These are phyloP conservation scores for Fusarium solani-melongenae DNA, from an alignment of 2,329 filamentous ascomycete species.

Conservation along the genomic window DNA sequence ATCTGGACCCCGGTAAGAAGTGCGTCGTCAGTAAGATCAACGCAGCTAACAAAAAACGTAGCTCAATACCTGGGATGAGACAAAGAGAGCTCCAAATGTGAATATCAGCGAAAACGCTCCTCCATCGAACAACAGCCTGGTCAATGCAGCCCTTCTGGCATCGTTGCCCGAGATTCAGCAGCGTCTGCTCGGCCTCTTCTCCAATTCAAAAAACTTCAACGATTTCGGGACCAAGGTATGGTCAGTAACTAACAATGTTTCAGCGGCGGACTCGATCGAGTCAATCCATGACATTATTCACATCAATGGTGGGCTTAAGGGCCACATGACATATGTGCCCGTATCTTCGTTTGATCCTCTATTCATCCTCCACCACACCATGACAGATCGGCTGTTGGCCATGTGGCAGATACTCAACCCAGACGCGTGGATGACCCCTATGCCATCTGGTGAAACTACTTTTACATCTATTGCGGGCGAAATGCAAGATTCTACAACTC, in stretches of 20 bases:
- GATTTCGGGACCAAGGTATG: constrained; percentile 77
- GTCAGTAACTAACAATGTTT: constrained; percentile 59
- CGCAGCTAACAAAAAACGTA: constrained; percentile 42
- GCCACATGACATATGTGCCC: constrained; percentile 77
- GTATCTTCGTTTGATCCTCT: constrained; percentile 83
- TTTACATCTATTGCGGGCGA: constrained; percentile 69
- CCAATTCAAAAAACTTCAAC: constrained; percentile 74
- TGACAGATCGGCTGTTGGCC: constrained; percentile 79
- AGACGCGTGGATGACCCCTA: constrained; percentile 71
- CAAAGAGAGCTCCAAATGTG: constrained; percentile 65
- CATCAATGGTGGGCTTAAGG: constrained; percentile 66
- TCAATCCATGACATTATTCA: constrained; percentile 73
- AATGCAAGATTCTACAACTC: constrained; percentile 64
- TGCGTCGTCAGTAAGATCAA: too few relatives aligned
- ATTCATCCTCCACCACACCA: constrained; percentile 82
- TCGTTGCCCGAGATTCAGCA: constrained; percentile 67
- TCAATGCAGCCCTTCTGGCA: constrained; percentile 57
- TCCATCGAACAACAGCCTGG: constrained; percentile 68
- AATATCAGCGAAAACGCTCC: constrained; percentile 44
- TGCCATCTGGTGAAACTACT: constrained; percentile 65
- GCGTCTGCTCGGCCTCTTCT: constrained; percentile 75
- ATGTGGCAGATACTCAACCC: constrained; percentile 83
- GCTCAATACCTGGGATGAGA: constrained; percentile 70
- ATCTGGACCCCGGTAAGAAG: constrained; percentile 67
- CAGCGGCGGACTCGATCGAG: constrained; percentile 72